phyloP scores from a whole-genome alignment of 2,329 filamentous ascomycete species.

The Pleomassaria siparia region DNA sequence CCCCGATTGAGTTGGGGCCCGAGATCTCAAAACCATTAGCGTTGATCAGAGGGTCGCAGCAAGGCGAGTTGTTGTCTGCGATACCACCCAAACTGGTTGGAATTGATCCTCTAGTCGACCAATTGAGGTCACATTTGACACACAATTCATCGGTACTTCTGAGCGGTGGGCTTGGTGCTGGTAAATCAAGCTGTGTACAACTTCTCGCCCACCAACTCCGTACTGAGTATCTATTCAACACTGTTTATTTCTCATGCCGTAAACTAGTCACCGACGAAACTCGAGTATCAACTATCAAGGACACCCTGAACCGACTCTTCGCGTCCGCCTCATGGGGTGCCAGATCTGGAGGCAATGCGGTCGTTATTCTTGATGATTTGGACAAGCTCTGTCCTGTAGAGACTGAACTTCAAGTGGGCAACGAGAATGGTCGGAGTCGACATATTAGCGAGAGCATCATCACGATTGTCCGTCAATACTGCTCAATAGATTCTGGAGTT shows the following conservation, averaged over 20 bases:
- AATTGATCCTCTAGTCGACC: slow-evolving; percentile 74
- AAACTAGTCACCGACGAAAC: slow-evolving; percentile 90
- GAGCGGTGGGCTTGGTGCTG: slow-evolving; percentile 84
- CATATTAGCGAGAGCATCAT: slow-evolving; percentile 90
- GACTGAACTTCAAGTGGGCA: slow-evolving; percentile 90
- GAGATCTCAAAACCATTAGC: slow-evolving; percentile 68
- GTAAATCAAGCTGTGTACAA: slow-evolving; percentile 81
- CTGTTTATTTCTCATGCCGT: slow-evolving; percentile 82
- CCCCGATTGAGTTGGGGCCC: slow-evolving; percentile 73
- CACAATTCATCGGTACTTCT: slow-evolving; percentile 88
- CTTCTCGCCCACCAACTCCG: slow-evolving; percentile 74
- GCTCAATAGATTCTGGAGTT: slow-evolving; percentile 74
- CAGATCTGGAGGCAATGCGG: slow-evolving; percentile 75
- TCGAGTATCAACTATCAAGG: slow-evolving; percentile 85
- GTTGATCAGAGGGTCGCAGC: slow-evolving; percentile 51
- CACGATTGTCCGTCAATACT: slow-evolving; percentile 81
- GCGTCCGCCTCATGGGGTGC: slow-evolving; percentile 91
- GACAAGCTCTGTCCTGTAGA: slow-evolving; percentile 92
- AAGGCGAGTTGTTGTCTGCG: slow-evolving; percentile 57
- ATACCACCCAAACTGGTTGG: slow-evolving; percentile 71
- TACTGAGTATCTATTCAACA: slow-evolving; percentile 74
- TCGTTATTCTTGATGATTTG: slow-evolving; percentile 89
- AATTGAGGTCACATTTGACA: slow-evolving; percentile 73
- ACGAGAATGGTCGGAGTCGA: slow-evolving; percentile 88
- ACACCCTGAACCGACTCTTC: slow-evolving; percentile 80